Percentiles rank a stretch among this genome's conserved stretches.
phyloP scores from a whole-genome alignment of 352 stramenopile genomes.

The Phytophthora pisi region DNA sequence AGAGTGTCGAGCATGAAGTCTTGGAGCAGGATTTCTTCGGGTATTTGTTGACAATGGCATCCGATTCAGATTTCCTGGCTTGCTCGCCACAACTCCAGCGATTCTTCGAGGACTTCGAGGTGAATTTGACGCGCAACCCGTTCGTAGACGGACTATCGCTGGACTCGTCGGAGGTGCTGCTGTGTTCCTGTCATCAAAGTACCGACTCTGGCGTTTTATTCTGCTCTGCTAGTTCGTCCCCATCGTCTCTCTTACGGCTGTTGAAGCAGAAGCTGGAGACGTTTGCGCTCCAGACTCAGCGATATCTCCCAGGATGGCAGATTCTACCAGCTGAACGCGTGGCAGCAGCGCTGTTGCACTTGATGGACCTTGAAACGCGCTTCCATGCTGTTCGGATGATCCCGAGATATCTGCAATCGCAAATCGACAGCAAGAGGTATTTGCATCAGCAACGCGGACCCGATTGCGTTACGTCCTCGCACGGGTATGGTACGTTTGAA shows the following conservation, averaged over 20 bases:
- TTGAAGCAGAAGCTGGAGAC: constrained; percentile 57
- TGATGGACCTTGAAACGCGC: constrained; percentile 60
- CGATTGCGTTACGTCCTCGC: neutral
- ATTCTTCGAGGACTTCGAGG: constrained; percentile 53
- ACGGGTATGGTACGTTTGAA: constrained; percentile 24
- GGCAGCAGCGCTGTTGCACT: constrained; percentile 52
- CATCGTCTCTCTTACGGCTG: constrained; percentile 61
- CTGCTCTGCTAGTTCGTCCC: constrained; percentile 34
- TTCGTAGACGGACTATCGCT: constrained; percentile 68
- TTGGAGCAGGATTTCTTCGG: constrained; percentile 52
- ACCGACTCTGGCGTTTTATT: constrained; percentile 30
- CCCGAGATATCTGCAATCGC: constrained; percentile 54
- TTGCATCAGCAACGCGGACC: neutral
- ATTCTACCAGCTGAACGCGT: constrained; percentile 59
- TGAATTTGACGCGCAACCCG: constrained; percentile 59
- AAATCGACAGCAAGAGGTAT: constrained; percentile 13
- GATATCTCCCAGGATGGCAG: constrained; percentile 56
- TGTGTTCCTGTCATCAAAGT: constrained; percentile 63
- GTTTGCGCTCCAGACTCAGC: constrained; percentile 52
- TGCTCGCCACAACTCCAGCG: constrained; percentile 39
- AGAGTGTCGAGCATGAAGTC: constrained; percentile 27
- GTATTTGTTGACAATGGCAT: constrained; percentile 53
- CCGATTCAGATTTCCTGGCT: constrained; percentile 56
- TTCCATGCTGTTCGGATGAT: constrained; percentile 60
- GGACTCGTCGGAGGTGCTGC: constrained; percentile 70